Conservation (phyloP, 169 alveolate species). For the Cystoisospora suis region DNA sequence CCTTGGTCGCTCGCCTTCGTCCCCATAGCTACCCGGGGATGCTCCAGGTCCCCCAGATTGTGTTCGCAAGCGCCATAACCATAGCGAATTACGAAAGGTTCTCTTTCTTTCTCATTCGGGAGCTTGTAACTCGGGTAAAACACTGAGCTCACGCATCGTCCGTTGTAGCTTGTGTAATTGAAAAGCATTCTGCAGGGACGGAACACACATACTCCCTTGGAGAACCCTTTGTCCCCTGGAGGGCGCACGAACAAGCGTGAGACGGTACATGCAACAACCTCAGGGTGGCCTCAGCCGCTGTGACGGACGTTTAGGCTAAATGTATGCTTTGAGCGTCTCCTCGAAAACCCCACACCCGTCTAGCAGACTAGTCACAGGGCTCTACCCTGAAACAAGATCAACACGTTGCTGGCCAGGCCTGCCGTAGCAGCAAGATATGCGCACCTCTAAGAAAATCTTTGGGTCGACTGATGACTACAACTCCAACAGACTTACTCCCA, state of each 20-base stretch:
- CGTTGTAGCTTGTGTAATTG: conserved; percentile 80
- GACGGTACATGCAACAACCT: too few relatives aligned
- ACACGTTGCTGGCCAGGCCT: too few relatives aligned
- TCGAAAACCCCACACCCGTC: too few relatives aligned
- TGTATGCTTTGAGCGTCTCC: too few relatives aligned
- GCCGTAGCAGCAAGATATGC: too few relatives aligned
- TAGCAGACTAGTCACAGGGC: too few relatives aligned
- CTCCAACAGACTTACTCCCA: conserved; percentile 45
- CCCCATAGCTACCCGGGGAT: conserved; percentile 74
- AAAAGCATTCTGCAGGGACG: conserved; percentile 70
- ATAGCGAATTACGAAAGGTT: conserved; percentile 73
- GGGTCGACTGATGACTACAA: not conserved
- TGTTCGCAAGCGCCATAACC: conserved; percentile 86
- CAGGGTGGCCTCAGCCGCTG: too few relatives aligned
- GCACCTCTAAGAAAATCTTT: not conserved
- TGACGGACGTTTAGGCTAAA: too few relatives aligned
- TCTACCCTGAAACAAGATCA: too few relatives aligned
- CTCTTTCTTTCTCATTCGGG: conserved; percentile 47
- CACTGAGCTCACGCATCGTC: conserved; percentile 79
- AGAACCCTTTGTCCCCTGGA: too few relatives aligned
- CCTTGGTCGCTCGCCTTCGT: conserved; percentile 75
- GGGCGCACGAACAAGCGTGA: too few relatives aligned
- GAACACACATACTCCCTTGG: too few relatives aligned
- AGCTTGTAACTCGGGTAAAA: conserved; percentile 71
- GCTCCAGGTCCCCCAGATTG: conserved; percentile 72